These are phyloP conservation scores for Schizosaccharomyces versatilis DNA, from an alignment of 1,139 yeast genomes.

Conservation along the genomic window DNA sequence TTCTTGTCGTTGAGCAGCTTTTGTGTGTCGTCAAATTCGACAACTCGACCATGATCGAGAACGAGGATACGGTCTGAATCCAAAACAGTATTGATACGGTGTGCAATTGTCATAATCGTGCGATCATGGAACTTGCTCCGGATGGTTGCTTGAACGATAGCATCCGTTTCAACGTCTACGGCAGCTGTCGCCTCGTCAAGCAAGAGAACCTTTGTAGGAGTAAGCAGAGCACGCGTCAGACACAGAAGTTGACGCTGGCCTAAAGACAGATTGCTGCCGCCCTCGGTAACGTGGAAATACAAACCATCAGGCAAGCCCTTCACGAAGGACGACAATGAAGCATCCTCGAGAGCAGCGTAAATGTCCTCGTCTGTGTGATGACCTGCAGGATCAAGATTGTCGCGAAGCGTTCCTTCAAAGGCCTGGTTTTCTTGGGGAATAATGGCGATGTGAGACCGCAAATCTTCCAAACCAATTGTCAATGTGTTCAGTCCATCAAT, in stretches of 20 bases:
- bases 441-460: slow-evolving; percentile 65
- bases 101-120: slow-evolving; percentile 87
- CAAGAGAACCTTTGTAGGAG: slow-evolving; percentile 55
- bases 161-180: slow-evolving; percentile 87
- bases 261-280: slow-evolving; percentile 70
- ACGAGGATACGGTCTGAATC: slow-evolving; percentile 81
- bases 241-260: slow-evolving; percentile 89
- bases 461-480: slow-evolving; percentile 55
- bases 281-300: slow-evolving; percentile 47
- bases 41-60: slow-evolving; percentile 61
- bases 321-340: slow-evolving; percentile 65
- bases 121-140: slow-evolving; percentile 66
- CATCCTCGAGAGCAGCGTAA: slow-evolving; percentile 67
- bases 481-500: slow-evolving; percentile 56
- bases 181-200: slow-evolving; percentile 96
- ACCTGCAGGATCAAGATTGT: slow-evolving; percentile 70
- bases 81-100: slow-evolving; percentile 77
- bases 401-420: slow-evolving; percentile 72
- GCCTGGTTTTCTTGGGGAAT: slow-evolving; percentile 96
- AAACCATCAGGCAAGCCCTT: slow-evolving; percentile 41
- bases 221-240: slow-evolving; percentile 65
- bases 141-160: slow-evolving; percentile 68
- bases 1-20: background rate
- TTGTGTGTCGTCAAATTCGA: slow-evolving; percentile 47
- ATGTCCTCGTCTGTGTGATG: slow-evolving; percentile 49